Evolutionary conservation across 306 rosid species (phyloP).

Genomic region (Ziziphus jujuba): DNA sequence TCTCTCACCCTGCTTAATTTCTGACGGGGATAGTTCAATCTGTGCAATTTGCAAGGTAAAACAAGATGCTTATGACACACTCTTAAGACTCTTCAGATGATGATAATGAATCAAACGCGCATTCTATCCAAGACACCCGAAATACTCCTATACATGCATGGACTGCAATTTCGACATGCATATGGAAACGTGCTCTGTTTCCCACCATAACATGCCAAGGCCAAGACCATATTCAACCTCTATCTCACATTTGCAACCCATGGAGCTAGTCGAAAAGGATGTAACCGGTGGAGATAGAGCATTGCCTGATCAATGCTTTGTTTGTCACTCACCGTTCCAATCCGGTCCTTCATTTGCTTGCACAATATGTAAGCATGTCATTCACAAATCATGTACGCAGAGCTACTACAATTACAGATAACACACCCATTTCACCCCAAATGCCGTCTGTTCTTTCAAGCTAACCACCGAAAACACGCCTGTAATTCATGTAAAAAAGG

Average conservation of each 20-base stretch:
- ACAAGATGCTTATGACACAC: no score
- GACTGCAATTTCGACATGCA: no score
- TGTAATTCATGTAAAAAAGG: not conserved
- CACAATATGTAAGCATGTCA: not conserved
- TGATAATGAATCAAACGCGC: no score
- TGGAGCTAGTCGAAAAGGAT: not conserved
- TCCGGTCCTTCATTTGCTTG: not conserved
- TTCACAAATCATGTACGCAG: slow-evolving; percentile 15
- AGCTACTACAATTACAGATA: not conserved
- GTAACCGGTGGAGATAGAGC: not conserved
- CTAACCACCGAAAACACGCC: not conserved
- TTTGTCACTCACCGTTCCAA: not conserved
- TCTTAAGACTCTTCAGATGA: no score
- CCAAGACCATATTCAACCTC: not conserved
- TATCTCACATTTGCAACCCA: not conserved
- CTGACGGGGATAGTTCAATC: not conserved
- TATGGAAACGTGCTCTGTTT: no score
- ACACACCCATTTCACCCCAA: not conserved
- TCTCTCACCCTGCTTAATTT: not conserved
- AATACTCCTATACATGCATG: no score
- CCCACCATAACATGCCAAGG: not conserved
- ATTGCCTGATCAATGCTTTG: not conserved
- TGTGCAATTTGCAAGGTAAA: not conserved
- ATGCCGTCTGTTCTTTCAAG: not conserved
- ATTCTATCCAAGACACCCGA: no score